phyloP scores from a whole-genome alignment of 2,329 filamentous ascomycete species.

The Esteya vermicola region DNA sequence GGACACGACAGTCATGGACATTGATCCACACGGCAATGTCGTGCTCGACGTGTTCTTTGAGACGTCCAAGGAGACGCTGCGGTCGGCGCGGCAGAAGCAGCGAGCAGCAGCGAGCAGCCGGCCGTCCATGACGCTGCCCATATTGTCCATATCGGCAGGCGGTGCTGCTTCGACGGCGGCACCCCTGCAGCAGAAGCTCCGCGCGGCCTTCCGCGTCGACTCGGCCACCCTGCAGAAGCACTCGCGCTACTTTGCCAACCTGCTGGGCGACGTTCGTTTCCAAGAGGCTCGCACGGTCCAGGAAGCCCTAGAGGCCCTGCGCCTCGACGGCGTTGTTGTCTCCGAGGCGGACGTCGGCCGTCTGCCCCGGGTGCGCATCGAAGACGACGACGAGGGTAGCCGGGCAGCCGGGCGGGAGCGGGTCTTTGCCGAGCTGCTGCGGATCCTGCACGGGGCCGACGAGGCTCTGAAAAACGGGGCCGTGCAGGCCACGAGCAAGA shows the following conservation, averaged over 20 bases:
- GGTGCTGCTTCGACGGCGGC: too few species aligned
- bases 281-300: slow-evolving; percentile 44
- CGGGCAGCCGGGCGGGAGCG: slow-evolving; percentile 42
- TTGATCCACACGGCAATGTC: slow-evolving; percentile 47
- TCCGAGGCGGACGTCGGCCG: slow-evolving; percentile 29
- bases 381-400: slow-evolving; percentile 56
- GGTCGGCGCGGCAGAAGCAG: slow-evolving; percentile 25
- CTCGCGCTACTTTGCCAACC: slow-evolving; percentile 56
- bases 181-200: slow-evolving; percentile 19
- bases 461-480: neutral
- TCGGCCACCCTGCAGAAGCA: slow-evolving; percentile 39
- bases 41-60: slow-evolving; percentile 53
- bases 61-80: slow-evolving; percentile 37
- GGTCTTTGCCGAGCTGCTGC: slow-evolving; percentile 53
- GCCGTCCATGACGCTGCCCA: too few species aligned
- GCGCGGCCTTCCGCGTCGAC: slow-evolving; percentile 44
- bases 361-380: slow-evolving; percentile 50
- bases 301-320: slow-evolving; percentile 34
- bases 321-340: slow-evolving; percentile 29
- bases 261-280: slow-evolving; percentile 50
- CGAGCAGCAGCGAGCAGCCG: slow-evolving; percentile 12
- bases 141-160: too few species aligned
- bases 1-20: slow-evolving; percentile 23
- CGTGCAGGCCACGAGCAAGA: too few species aligned
- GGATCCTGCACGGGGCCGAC: slow-evolving; percentile 41